Conservation (phyloP, 495 filamentous ascomycete genomes). For the Neurospora sp. region DNA sequence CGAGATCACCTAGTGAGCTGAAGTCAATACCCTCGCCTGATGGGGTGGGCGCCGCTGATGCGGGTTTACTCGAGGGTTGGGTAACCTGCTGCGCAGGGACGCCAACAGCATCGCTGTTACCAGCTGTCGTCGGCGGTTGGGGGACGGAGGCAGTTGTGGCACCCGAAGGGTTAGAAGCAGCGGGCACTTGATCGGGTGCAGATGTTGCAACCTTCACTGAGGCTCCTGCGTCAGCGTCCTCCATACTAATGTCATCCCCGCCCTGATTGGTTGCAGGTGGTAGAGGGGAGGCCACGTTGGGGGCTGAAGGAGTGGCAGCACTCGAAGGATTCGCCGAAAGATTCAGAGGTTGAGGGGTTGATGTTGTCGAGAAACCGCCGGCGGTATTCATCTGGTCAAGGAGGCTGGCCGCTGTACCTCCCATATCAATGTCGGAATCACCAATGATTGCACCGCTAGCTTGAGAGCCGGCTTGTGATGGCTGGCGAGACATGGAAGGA, state of each 20-base stretch:
- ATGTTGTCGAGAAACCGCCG: slow-evolving; percentile 39
- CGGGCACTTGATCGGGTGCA: slow-evolving; percentile 24
- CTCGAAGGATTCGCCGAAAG: slow-evolving; percentile 32
- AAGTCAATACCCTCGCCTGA: slow-evolving; percentile 28
- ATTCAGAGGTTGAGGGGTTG: slow-evolving; percentile 33
- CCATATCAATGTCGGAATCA: slow-evolving; percentile 58
- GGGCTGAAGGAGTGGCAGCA: slow-evolving; percentile 36
- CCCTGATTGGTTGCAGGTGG: background rate
- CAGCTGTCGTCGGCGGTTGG: slow-evolving; percentile 10
- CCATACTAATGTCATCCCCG: slow-evolving; percentile 26
- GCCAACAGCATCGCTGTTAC: slow-evolving; percentile 2
- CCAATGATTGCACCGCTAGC: slow-evolving; percentile 42
- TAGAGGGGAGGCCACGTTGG: slow-evolving; percentile 23
- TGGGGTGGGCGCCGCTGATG: slow-evolving; percentile 31
- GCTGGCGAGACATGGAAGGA: slow-evolving; percentile 31
- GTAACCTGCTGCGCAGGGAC: background rate
- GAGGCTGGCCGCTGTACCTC: slow-evolving; percentile 48
- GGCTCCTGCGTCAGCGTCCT: slow-evolving; percentile 15
- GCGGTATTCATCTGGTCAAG: slow-evolving; percentile 51
- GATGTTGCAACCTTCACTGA: slow-evolving; percentile 11
- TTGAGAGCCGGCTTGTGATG: slow-evolving; percentile 37
- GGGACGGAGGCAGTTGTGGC: slow-evolving; percentile 5
- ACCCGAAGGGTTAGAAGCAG: background rate
- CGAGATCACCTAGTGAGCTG: slow-evolving; percentile 42
- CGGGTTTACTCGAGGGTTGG: slow-evolving; percentile 22